A percentile compares a stretch with the other conserved stretches of the same genome.
These are phyloP conservation scores for Wallacemonas sp. DNA, from an alignment of 208 protist species.

Conservation along the genomic window DNA sequence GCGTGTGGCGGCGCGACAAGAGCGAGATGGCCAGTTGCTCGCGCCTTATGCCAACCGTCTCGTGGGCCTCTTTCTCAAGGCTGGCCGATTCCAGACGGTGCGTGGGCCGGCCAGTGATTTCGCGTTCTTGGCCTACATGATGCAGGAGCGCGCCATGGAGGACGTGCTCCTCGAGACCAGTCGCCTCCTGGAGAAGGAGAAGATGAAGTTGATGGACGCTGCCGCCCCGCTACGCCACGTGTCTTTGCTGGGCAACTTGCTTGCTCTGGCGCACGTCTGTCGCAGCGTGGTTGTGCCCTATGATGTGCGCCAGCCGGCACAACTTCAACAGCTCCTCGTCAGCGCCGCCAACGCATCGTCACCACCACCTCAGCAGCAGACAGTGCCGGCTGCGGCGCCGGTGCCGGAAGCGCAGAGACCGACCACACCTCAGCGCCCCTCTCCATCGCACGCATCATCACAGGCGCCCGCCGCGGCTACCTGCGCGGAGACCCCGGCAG, in stretches of 20 bases:
- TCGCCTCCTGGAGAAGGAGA: slow-evolving; percentile 14
- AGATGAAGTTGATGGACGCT: slow-evolving; percentile 21
- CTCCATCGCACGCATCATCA: background rate
- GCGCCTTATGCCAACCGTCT: slow-evolving; percentile 37
- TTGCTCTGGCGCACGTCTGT: slow-evolving; percentile 19
- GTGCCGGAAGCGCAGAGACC: background rate
- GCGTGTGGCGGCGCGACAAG: slow-evolving; percentile 4
- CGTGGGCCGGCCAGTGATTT: slow-evolving; percentile 12
- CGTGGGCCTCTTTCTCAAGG: slow-evolving; percentile 27
- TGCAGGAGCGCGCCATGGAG: slow-evolving; percentile 30
- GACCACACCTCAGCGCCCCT: background rate
- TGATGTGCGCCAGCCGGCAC: slow-evolving; percentile 11
- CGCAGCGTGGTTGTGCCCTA: slow-evolving; percentile 13
- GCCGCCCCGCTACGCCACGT: slow-evolving; percentile 21
- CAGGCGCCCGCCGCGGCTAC: too few relatives aligned
- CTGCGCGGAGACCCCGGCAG: too few relatives aligned
- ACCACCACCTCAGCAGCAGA: too few relatives aligned
- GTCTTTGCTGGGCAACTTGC: slow-evolving; percentile 8
- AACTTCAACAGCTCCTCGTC: background rate
- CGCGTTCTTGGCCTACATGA: slow-evolving; percentile 28
- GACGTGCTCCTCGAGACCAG: slow-evolving; percentile 26
- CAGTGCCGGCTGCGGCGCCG: background rate
- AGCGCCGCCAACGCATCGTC: background rate
- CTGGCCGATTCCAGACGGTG: slow-evolving; percentile 24
- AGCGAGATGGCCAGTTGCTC: background rate